These are phyloP conservation scores for Chlorella sp. DNA, from an alignment of 139 green algal genomes.

Conservation along the genomic window DNA sequence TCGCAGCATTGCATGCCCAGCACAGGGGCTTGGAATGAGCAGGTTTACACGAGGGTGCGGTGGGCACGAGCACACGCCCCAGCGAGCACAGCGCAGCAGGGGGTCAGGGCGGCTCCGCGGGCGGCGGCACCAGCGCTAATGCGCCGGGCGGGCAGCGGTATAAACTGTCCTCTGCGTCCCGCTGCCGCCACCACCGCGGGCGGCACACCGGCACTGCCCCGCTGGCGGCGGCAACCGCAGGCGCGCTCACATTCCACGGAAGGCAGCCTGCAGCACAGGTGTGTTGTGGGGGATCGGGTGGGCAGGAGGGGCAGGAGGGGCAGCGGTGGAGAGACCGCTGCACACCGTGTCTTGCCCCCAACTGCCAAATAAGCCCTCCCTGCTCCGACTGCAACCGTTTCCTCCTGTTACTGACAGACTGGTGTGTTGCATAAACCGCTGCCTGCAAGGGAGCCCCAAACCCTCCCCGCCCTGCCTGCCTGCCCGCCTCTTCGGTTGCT, in stretches of 20 bases:
- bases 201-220: neutral
- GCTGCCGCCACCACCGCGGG: neutral
- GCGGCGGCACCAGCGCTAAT: neutral
- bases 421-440: neutral
- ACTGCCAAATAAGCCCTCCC: too few relatives aligned
- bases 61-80: too few relatives aligned
- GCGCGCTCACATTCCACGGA: neutral
- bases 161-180: neutral
- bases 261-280: neutral
- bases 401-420: too few relatives aligned
- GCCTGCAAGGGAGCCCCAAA: too few relatives aligned
- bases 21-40: too few relatives aligned
- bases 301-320: neutral
- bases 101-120: neutral
- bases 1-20: too few relatives aligned
- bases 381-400: too few relatives aligned
- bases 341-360: neutral
- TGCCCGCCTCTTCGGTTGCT: neutral
- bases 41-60: too few relatives aligned
- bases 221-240: neutral
- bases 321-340: neutral
- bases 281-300: neutral
- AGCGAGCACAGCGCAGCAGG: too few relatives aligned
- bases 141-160: neutral
- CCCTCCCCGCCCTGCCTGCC: neutral